Evolutionary conservation across 768 basidiomycete species (phyloP), one percentile per base, ranked within the genome.

Genomic region (Gloeopeniophorella convolvens): DNA sequence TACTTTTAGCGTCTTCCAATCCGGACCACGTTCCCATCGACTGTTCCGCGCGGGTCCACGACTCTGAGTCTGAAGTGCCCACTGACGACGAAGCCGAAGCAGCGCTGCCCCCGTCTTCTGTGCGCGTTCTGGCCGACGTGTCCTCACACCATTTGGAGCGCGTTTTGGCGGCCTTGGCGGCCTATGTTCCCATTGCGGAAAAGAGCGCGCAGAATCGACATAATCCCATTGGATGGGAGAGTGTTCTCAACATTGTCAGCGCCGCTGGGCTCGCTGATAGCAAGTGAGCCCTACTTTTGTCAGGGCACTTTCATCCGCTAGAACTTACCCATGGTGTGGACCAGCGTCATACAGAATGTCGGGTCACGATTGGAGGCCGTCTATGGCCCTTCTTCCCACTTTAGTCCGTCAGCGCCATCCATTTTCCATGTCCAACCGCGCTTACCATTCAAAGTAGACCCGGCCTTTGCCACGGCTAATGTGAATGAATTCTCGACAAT

Each of bases 161-260:
- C 5, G 68, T 83, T 16, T 63, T 89, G 23, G 73, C 74, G 37
- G 60, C 76, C 20, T 63, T 88, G 33, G 77, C 77, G 6, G 69
- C 72, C 16, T 77, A 83, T 50, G 73, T 76, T 0, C 83, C 82
- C 8, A 62, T 70, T 2, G 74, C 75, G 2, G 68, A 77, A 18
- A 72, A 75, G 26, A 80, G 79, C 53, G 73, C 81, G 73, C 83
- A 84, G 57, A 78, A 83, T 59, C 76, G 86, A 10, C 66, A 81
- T 7, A 72, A 71, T 42, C 77, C 82, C 4, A 68, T 87, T 44
- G 70, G 70, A 28, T 89, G 86, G 85, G 72, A 77, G 46, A 69
- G 70, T 42, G 75, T 88, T n/a, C 64, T 88, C 16, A 73, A 76
- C 26, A 68, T 77, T 4, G 67, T 79, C 10, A 70, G 70, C 34